phyloP scores from a whole-genome alignment of 2,329 filamentous ascomycete species.

The Fusarium sp. region DNA sequence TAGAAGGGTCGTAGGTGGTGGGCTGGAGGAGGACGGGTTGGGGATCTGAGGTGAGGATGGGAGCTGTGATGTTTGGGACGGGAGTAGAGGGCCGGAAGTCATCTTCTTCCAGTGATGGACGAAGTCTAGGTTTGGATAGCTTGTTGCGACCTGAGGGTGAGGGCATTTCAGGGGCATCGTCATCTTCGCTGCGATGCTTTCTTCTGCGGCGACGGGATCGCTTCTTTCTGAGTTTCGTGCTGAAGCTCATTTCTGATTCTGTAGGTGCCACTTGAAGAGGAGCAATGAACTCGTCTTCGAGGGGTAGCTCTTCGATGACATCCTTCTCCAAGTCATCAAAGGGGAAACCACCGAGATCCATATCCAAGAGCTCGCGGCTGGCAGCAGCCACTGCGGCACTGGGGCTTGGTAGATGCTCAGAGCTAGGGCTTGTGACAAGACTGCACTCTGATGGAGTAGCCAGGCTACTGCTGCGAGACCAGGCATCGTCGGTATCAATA shows the following conservation, averaged over 20 bases:
- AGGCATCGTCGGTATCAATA: slow-evolving; percentile 61
- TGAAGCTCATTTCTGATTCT: slow-evolving; percentile 52
- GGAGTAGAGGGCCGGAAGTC: slow-evolving; percentile 44
- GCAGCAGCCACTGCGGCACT: slow-evolving; percentile 68
- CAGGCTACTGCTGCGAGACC: slow-evolving; percentile 49
- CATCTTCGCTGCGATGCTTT: slow-evolving; percentile 49
- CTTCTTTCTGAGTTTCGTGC: slow-evolving; percentile 63
- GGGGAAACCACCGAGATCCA: slow-evolving; percentile 54
- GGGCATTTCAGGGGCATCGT: slow-evolving; percentile 32
- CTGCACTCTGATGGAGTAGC: slow-evolving; percentile 47
- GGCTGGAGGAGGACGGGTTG: slow-evolving; percentile 68
- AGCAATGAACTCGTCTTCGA: slow-evolving; percentile 14
- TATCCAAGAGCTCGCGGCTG: slow-evolving; percentile 59
- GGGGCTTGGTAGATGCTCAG: slow-evolving; percentile 57
- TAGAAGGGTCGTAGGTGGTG: slow-evolving; percentile 65
- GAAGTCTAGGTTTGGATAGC: slow-evolving; percentile 41
- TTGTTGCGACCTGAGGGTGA: slow-evolving; percentile 41
- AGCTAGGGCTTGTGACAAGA: slow-evolving; percentile 49
- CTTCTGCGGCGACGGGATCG: slow-evolving; percentile 52
- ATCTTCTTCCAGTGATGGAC: slow-evolving; percentile 42
- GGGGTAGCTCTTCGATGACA: slow-evolving; percentile 45
- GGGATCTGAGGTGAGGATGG: slow-evolving; percentile 61
- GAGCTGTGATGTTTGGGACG: slow-evolving; percentile 59
- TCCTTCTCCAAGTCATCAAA: slow-evolving; percentile 51
- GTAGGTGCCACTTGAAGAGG: slow-evolving; percentile 2